Conservation (phyloP, 306 rosid species). For the Echinosophora koreensis region DNA sequence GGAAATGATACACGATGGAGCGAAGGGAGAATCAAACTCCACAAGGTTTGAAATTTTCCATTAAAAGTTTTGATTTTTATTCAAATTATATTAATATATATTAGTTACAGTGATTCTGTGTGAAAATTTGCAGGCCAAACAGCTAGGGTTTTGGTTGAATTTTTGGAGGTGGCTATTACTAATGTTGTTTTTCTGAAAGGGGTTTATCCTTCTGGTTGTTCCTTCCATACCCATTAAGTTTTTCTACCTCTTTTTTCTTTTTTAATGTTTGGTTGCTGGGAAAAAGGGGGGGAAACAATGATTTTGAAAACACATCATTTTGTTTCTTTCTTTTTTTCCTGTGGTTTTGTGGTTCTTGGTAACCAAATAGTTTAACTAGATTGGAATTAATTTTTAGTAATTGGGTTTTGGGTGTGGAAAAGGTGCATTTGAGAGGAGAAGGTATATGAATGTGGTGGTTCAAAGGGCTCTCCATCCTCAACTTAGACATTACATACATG, state of each 20-base stretch:
- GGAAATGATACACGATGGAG: constrained; percentile 53
- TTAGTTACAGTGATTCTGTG: not conserved
- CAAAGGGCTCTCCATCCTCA: constrained; percentile 88
- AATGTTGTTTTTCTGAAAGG: constrained; percentile 83
- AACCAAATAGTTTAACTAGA: not conserved
- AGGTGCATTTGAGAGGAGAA: constrained; percentile 93
- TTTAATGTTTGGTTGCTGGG: constrained; percentile 39
- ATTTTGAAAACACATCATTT: not conserved
- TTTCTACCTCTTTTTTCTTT: not conserved
- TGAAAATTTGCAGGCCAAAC: constrained; percentile 60
- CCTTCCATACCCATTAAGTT: constrained; percentile 23
- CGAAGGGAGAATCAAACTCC: constrained; percentile 64
- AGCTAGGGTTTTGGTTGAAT: constrained; percentile 75
- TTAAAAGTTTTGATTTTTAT: constrained; percentile 15
- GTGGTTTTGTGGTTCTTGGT: constrained; percentile 17
- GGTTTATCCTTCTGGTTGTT: constrained; percentile 82
- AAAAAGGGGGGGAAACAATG: not conserved
- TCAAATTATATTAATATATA: not conserved
- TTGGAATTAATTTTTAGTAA: constrained; percentile 11
- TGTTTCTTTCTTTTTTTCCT: not conserved
- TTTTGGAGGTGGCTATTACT: constrained; percentile 84
- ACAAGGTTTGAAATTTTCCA: constrained; percentile 57
- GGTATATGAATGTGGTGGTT: constrained; percentile 86
- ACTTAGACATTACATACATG: constrained; percentile 81
- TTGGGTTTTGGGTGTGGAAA: constrained; percentile 31